Evolutionary conservation across 352 stramenopile genomes (phyloP), one percentile per base, ranked within the genome.

Genomic region (Globisporangium rhizosaccharum): DNA sequence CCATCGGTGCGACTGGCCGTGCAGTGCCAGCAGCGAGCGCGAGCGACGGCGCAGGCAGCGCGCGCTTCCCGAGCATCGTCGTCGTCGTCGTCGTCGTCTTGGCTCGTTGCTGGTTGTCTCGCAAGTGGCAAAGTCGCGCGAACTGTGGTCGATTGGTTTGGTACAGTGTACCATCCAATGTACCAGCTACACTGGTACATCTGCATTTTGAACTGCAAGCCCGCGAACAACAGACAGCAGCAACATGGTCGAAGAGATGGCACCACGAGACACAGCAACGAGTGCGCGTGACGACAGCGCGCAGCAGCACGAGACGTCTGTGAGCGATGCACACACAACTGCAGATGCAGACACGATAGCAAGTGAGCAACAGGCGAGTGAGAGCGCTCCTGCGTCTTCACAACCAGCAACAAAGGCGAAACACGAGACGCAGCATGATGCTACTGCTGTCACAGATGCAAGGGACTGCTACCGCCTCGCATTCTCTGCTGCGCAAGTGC

Each of bases 401-500:
- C 14, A 4, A 9, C 28, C 37, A 54, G 17, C 20, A 33, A 49
- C 20, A 42, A 26, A 54, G 18, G 14, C 28, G 20, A 50, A 50
- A 45, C 37, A 14, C 14, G 42, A 53, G 15, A 39, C 17, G 48
- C 3, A 48, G 41, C 17, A 18, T 10, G 11, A 28, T 9, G 10
- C 2, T 23, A 23, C 30, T 12, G 10, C 9, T 39, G 33, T 12
- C 33, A 12, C 33, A 12, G 33, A 39, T 12, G 10, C 33, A 12
- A 10, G 10, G 6, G 56, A 65, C 10, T 46, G 44, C 11, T 74
- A 71, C 57, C 49, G 25, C 12, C 48, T 57, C 42, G 50, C 57
- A 15, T 82, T 82, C 51, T 87, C 79, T 8, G 54, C 50, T 23
- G 75, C 70, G 23, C 80, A 90, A 56, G 10, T 90, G 36, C 67